Base-by-base conservation (phyloP, 805 yeast species). In the Blastobotrys muscicola region DNA sequence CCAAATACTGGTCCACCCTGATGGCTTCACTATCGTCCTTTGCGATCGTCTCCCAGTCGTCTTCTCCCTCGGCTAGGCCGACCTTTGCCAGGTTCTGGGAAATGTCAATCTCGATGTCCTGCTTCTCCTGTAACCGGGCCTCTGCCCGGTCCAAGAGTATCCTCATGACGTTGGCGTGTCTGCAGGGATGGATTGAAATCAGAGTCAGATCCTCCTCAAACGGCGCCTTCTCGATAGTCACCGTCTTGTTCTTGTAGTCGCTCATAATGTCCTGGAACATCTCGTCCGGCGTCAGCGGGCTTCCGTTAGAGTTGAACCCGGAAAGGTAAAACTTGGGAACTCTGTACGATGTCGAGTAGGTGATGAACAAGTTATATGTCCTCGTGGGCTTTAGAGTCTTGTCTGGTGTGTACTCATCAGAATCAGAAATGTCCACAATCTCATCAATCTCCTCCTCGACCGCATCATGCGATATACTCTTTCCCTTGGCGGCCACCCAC, bases 181-280 rank as follows among this genome's bases (percentile, higher is more conserved):
- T 80, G 60, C 98, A 92, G 1, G 98, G 98, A 60, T 92, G 98
- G 41, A 92, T 90, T 6, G 95, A 85, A 5, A 92, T 87, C 43
- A 72, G 64, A 0, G 92, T 82, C 38, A 83, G 74, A 56, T 80
- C 77, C 39, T 74, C 76, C 42, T 80, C 71, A 54, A 87, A 87
- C 9, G 98, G 97, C 4, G 95, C 80, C 50, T 76, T 78, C 62
- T 92, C 98, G 46, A 92, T 90, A 0, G 98, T 92, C 14, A 90
- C 98, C 1, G 98, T 92, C 64, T 92, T 92, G 55, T 90, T 86
- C 57, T 90, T 78, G 63, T 92, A 92, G 59, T 92, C 98, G 33
- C 82, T 75, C 1, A 89, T 76, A 38, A 92, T 86, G 62, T 92
- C 98, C 58, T 90, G 94, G 65, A 89, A 87, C 97, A 92, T 92